phyloP scores from a whole-genome alignment of 73 alveolate genomes.

The Symbiodinium natans region DNA sequence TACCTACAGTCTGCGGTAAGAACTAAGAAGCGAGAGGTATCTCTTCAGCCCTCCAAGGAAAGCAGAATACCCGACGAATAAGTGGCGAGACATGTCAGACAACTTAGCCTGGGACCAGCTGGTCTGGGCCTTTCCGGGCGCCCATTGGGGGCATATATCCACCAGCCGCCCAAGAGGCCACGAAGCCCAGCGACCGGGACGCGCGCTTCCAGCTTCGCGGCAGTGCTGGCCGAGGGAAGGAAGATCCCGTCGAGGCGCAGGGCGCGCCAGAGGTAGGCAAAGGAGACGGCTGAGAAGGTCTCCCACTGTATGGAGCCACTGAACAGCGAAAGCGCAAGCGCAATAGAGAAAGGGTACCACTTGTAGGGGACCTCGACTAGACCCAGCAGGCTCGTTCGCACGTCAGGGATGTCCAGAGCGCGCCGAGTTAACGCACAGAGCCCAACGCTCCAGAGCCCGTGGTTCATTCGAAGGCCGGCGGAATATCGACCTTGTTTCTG shows the following conservation, averaged over 20 bases:
- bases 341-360: constrained; percentile 62
- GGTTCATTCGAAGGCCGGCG: constrained; percentile 9
- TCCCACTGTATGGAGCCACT: constrained; percentile 73
- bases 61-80: too few relatives aligned
- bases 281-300: constrained; percentile 36
- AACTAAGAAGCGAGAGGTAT: too few relatives aligned
- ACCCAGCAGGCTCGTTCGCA: constrained; percentile 34
- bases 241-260: constrained; percentile 12
- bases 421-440: constrained; percentile 38
- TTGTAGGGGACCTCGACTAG: constrained; percentile 40
- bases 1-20: too few relatives aligned
- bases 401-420: constrained; percentile 56
- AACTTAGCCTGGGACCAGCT: background rate
- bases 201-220: constrained; percentile 36
- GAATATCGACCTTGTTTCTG: background rate
- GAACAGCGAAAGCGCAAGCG: constrained; percentile 27
- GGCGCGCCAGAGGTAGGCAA: constrained; percentile 36
- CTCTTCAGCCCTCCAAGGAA: too few relatives aligned
- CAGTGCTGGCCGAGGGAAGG: constrained; percentile 18
- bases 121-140: background rate
- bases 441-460: constrained; percentile 64
- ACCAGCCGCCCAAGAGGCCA: constrained; percentile 42
- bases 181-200: constrained; percentile 36
- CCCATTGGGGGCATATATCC: constrained; percentile 27
- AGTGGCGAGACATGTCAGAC: background rate